Conservation (phyloP, 2,329 filamentous ascomycete genomes). For the Chrysoporthe cubensis region DNA sequence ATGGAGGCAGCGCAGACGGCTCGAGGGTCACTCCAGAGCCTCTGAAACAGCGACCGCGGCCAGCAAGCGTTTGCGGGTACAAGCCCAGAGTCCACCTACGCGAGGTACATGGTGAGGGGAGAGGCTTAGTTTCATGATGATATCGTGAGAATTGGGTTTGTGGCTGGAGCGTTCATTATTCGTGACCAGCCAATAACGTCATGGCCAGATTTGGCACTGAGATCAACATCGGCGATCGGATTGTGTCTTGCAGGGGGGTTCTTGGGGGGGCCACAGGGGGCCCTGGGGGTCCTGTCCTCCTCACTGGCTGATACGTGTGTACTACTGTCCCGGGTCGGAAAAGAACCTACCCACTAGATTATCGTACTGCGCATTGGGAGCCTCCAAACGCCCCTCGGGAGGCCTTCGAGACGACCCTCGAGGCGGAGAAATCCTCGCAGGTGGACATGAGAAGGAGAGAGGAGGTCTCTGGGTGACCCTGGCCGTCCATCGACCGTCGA, state of each 20-base stretch:
- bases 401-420: too few relatives aligned
- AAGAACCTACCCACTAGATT: too few relatives aligned
- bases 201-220: neutral
- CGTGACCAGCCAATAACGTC: constrained; percentile 5
- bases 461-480: too few relatives aligned
- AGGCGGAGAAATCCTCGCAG: too few relatives aligned
- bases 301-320: too few relatives aligned
- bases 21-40: neutral
- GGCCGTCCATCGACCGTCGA: too few relatives aligned
- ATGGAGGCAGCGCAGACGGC: neutral
- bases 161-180: neutral
- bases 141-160: neutral
- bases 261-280: neutral
- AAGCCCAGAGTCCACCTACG: neutral
- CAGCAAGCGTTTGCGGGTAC: neutral
- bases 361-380: too few relatives aligned
- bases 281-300: neutral
- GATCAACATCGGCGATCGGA: constrained; percentile 13
- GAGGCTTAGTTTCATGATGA: neutral
- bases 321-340: too few relatives aligned
- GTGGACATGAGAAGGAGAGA: too few relatives aligned
- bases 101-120: neutral
- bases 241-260: neutral
- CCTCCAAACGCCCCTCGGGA: too few relatives aligned
- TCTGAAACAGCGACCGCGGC: neutral